Evolutionary conservation across 78 protist species (phyloP).

Genomic region (Blattamonas nauphoetae): DNA sequence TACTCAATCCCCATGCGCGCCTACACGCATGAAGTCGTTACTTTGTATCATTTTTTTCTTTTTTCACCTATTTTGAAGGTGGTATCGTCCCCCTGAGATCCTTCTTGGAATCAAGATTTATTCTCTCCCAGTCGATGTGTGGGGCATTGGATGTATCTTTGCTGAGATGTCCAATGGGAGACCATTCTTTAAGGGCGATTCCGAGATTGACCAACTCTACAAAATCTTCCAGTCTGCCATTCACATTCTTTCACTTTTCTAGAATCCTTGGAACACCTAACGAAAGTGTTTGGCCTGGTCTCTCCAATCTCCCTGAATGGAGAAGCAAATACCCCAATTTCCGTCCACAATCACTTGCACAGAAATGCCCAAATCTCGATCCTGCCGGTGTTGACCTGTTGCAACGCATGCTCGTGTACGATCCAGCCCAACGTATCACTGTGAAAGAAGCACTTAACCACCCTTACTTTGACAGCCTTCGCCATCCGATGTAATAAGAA

Average conservation of each 20-base stretch:
- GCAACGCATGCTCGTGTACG: constrained; percentile 17
- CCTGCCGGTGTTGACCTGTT: constrained; percentile 56
- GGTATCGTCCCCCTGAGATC: constrained; percentile 40
- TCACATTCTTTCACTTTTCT: background rate
- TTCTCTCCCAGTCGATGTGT: constrained; percentile 20
- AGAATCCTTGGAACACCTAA: constrained; percentile 77
- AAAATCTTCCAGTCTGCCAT: constrained; percentile 13
- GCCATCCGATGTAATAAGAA: no score
- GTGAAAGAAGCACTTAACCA: constrained; percentile 26
- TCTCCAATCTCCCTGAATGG: constrained; percentile 64
- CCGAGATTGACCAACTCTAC: constrained; percentile 29
- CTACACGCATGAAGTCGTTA: constrained; percentile 79
- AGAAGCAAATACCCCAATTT: constrained; percentile 62
- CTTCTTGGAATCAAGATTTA: constrained; percentile 25
- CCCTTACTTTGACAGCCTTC: constrained; percentile 11
- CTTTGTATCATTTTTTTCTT: background rate
- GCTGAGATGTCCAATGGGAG: constrained; percentile 9
- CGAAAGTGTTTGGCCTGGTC: constrained; percentile 68
- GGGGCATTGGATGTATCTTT: constrained; percentile 18
- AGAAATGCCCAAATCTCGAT: constrained; percentile 29
- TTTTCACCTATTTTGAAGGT: background rate
- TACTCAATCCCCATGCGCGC: constrained; percentile 83
- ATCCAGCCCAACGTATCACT: constrained; percentile 17
- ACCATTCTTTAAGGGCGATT: constrained; percentile 33
- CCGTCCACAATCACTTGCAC: constrained; percentile 42